phyloP scores from a whole-genome alignment of 2,329 filamentous ascomycete species.

The Colletotrichum orchidophilum region DNA sequence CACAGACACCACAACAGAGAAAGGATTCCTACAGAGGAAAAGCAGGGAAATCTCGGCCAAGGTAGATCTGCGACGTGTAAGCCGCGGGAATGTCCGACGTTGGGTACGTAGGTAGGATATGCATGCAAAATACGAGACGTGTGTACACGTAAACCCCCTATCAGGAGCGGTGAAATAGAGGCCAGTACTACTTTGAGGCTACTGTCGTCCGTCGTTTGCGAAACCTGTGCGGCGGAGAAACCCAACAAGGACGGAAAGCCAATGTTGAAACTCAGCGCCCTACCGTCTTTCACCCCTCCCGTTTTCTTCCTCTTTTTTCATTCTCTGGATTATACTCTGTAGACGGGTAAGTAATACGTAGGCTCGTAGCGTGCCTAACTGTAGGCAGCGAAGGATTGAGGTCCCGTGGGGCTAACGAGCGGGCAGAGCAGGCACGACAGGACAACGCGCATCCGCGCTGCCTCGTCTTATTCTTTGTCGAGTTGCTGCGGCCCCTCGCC shows the following conservation, averaged over 20 bases:
- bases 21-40: background rate
- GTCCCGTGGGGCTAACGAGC: background rate
- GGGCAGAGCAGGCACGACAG: background rate
- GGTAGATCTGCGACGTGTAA: background rate
- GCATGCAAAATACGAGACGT: background rate
- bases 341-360: too few relatives aligned
- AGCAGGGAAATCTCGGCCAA: background rate
- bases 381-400: background rate
- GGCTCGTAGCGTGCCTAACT: too few relatives aligned
- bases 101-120: background rate
- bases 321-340: background rate
- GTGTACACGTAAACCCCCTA: background rate
- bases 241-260: background rate
- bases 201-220: background rate
- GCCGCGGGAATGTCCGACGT: background rate
- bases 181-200: background rate
- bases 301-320: background rate
- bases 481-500: constrained; percentile 6
- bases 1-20: background rate
- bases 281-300: too few relatives aligned
- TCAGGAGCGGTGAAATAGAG: background rate
- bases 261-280: background rate
- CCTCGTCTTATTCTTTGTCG: background rate
- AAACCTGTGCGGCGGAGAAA: background rate
- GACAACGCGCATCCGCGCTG: background rate